Base-by-base conservation (phyloP, 2,329 filamentous ascomycete species). In the Immersiporthe knoxdaviesiana region DNA sequence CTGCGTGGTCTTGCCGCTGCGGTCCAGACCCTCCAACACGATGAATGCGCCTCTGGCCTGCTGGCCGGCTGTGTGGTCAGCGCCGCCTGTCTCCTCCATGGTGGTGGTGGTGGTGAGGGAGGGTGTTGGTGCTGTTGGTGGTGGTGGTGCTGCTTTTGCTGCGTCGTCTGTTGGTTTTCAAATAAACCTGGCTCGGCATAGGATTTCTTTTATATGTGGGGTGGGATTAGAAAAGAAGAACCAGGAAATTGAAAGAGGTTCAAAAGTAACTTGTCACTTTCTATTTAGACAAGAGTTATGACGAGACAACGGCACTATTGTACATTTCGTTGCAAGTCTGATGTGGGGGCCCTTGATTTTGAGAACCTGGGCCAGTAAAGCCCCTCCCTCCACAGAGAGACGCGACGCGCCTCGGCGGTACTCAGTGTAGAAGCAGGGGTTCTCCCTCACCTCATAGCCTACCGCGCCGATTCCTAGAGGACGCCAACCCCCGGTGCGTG, bases 1-100 rank as follows among this genome's bases (percentile, higher is more conserved):
- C 85, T 97, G 94, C 44, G 94, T 97, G 30, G 93, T 95, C 85
- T 97, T 97, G 68, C 94, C 94, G 58, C 94, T 93, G 72, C 93
- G 89, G 76, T 97, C 94, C 71, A 97, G 84, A 2, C 94, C 94
- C 82, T 97, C 94, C 68, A 97, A 88, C 5, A 95, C 91, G 66
- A 97, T 87, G 41, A 97, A 87, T 16, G 90, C 88, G 61, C 94
- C 94, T 11, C 70, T 52, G 10, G 44, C 56, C 2, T 41, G 60
- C 1, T n/a, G 16, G 39, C 8, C 35, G 35, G 35, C 14, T 21
- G 44, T n/a, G 11, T n/a, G 1, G 7, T 47, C 21, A 4, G 21
- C 44, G 3, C 21, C 21, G 7, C 44, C 44, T n/a, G 44, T 47
- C 44, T 47, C 21, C 44, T n/a, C 44, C 44, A 47, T 47, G 7